Evolutionary conservation across 2,329 filamentous ascomycete species (phyloP), one percentile per base, ranked within the genome.

Genomic region (Colletotrichum melonis): DNA sequence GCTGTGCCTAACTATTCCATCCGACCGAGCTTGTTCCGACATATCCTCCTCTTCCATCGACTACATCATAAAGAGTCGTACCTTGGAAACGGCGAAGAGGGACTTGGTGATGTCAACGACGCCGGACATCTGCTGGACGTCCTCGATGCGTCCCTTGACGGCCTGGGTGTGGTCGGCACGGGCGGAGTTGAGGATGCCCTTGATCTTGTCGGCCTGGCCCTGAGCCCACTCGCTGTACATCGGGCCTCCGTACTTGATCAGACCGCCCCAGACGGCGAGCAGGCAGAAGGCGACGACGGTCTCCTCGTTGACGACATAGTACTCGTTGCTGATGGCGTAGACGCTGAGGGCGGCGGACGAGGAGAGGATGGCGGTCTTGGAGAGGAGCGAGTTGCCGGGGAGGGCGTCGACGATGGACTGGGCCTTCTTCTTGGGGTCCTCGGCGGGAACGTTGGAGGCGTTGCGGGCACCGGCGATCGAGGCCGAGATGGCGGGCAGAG

Each of bases 241-340:
- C 74, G 97, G 97, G 69, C 96, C 97, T 81, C 94, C 95, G 84
- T 95, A 98, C 87, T 97, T 97, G 88, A 94, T 96, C 80, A 98
- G 90, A 76, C 92, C 95, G 82, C 89, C 93, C 93, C 97, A 99
- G 83, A 98, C 94, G 83, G 93, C 95, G 82, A 98, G 88, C 81
- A 99, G 90, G 85, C 94, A 97, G 87, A 99, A 91, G 78, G 94
- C 94, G 82, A 97, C 94, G 83, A 99, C 94, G 76, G 95, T 94
- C 90, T 99, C 97, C 90, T 99, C 97, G 89, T 99, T 99, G 87
- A 99, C 90, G 84, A 99, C 95, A 87, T 98, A 98, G 89, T 98
- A 95, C 91, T 99, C 97, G 88, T 97, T 99, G 92, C 94, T 97
- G 87, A 99, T 95, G 82, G 95, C 97, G 83, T 97, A 97, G 85